Conservation (phyloP, 345 rosid species). For the Cardiospermum halicacabum region DNA sequence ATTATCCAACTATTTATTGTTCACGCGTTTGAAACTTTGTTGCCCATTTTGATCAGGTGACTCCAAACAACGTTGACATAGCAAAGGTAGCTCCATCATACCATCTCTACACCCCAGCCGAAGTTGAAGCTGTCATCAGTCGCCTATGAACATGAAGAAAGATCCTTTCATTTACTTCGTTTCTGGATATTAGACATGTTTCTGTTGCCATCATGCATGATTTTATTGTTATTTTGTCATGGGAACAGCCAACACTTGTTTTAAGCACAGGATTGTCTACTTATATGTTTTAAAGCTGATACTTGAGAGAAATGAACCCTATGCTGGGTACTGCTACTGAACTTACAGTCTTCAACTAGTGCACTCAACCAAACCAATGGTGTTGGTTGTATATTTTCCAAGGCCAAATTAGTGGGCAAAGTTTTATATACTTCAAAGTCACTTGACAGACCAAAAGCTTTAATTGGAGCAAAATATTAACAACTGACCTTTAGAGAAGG, state of each 20-base stretch:
- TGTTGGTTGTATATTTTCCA: slow-evolving; percentile 1
- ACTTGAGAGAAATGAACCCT: not conserved
- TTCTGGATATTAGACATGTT: not conserved
- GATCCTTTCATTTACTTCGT: not conserved
- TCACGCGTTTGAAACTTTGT: not conserved
- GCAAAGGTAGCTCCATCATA: slow-evolving; percentile 82
- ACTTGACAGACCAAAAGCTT: no score
- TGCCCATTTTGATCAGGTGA: slow-evolving; percentile 52
- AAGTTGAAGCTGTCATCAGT: slow-evolving; percentile 84
- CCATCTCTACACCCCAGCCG: slow-evolving; percentile 86
- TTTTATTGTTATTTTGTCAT: slow-evolving; percentile 3
- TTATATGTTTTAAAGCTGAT: slow-evolving; percentile 8
- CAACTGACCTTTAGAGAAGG: no score
- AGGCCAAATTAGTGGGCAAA: not conserved
- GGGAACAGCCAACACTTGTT: slow-evolving; percentile 12
- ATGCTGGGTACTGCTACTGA: not conserved
- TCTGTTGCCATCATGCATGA: not conserved
- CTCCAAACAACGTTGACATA: slow-evolving; percentile 91
- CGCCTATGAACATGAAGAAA: slow-evolving; percentile 47
- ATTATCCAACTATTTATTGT: not conserved
- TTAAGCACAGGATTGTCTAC: slow-evolving; percentile 11
- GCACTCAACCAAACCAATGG: not conserved
- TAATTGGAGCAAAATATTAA: no score
- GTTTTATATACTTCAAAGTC: no score
- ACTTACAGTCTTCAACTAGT: not conserved